phyloP scores from a whole-genome alignment of 23 red algal species.

The Gracilaria caudata region DNA sequence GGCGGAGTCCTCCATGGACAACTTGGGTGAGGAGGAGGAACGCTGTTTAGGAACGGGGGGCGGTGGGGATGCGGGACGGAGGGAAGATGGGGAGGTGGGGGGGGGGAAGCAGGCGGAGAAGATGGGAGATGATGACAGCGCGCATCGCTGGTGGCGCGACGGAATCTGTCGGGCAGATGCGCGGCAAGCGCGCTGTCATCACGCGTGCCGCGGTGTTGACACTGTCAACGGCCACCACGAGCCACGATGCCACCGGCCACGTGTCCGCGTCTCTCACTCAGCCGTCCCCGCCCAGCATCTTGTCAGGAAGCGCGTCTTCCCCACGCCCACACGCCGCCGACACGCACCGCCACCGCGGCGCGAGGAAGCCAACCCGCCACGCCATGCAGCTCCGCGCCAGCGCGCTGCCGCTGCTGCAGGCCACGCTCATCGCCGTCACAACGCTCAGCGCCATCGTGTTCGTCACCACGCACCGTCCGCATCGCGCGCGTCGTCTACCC shows the following conservation, averaged over 20 bases:
- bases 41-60: not conserved
- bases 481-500: not conserved
- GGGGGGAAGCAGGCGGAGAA: not conserved
- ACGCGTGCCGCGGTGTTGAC: not conserved
- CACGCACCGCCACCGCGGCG: too few relatives aligned
- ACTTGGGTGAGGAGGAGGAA: too few relatives aligned
- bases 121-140: not conserved
- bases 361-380: not conserved
- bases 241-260: too few relatives aligned
- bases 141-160: not conserved
- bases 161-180: not conserved
- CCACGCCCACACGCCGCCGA: not conserved
- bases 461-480: not conserved
- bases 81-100: not conserved
- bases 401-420: not conserved
- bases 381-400: not conserved
- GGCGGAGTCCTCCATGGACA: conserved; percentile 4
- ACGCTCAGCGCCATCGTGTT: not conserved
- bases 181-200: not conserved
- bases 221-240: too few relatives aligned
- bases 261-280: too few relatives aligned
- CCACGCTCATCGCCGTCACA: not conserved
- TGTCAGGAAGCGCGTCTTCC: too few relatives aligned
- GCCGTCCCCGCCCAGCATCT: too few relatives aligned
- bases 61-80: not conserved